Conservation (phyloP, 2,329 filamentous ascomycete genomes). For the Penicillium sp. region DNA sequence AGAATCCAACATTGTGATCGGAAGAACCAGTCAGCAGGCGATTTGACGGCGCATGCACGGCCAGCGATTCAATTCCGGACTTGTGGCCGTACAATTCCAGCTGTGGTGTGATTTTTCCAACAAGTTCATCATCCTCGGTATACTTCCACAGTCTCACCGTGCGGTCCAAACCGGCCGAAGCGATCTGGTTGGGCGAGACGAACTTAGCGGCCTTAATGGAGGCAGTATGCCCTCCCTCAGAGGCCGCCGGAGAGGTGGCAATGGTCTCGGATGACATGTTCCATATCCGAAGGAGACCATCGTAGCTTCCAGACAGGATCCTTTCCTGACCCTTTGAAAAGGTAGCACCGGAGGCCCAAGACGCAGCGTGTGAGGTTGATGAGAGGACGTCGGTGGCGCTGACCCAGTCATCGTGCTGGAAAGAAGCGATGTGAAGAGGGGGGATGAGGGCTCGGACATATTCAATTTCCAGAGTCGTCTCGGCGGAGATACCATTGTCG, state of each 20-base stretch:
- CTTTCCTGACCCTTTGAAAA: constrained; percentile 63
- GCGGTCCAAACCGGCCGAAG: constrained; percentile 80
- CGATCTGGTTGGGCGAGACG: constrained; percentile 75
- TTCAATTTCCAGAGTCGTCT: constrained; percentile 84
- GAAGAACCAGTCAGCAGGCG: constrained; percentile 83
- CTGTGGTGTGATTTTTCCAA: constrained; percentile 68
- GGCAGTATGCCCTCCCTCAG: constrained; percentile 72
- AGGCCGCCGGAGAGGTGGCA: constrained; percentile 70
- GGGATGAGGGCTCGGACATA: constrained; percentile 92
- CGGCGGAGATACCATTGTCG: constrained; percentile 81
- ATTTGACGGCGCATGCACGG: constrained; percentile 71
- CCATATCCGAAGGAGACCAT: constrained; percentile 87
- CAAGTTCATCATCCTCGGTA: constrained; percentile 64
- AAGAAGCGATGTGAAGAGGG: constrained; percentile 85
- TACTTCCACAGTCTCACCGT: constrained; percentile 92
- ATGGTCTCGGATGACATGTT: constrained; percentile 84
- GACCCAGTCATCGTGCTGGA: constrained; percentile 98
- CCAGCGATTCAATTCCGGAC: constrained; percentile 72
- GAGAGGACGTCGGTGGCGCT: constrained; percentile 83
- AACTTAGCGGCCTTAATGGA: constrained; percentile 84
- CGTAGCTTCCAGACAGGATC: constrained; percentile 90
- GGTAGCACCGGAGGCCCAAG: constrained; percentile 56
- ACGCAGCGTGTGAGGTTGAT: constrained; percentile 62
- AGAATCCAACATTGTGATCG: constrained; percentile 84
- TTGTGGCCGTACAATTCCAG: constrained; percentile 85